Conservation (phyloP, 371 early-diverging fungal species). For the Mortierella sp. region DNA sequence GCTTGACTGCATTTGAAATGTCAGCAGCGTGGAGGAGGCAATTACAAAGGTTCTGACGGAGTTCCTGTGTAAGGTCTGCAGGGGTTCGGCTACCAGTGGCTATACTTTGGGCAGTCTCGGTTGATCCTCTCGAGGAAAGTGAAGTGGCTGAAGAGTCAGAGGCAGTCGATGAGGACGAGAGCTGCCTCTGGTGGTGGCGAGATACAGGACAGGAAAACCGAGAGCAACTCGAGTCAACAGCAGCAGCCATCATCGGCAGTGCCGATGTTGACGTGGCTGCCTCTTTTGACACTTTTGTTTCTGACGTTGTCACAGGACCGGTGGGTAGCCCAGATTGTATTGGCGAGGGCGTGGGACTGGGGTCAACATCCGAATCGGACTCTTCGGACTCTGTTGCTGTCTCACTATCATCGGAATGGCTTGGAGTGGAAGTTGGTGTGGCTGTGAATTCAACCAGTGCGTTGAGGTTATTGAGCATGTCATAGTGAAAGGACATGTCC, state of each 20-base stretch:
- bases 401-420: constrained; percentile 26
- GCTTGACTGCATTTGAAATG: constrained; percentile 87
- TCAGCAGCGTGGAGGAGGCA: constrained; percentile 88
- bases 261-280: not conserved
- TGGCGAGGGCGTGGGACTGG: not conserved
- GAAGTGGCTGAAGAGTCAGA: constrained; percentile 29
- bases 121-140: constrained; percentile 14
- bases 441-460: not conserved
- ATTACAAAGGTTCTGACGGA: constrained; percentile 73
- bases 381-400: too few relatives aligned
- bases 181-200: constrained; percentile 27
- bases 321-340: not conserved
- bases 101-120: constrained; percentile 14
- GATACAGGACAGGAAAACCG: constrained; percentile 9
- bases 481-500: constrained; percentile 73
- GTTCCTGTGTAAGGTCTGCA: constrained; percentile 47
- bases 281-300: too few relatives aligned
- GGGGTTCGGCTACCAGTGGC: constrained; percentile 8
- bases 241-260: not conserved
- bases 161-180: constrained; percentile 22
- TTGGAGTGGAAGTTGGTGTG: not conserved
- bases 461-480: not conserved
- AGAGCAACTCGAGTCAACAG: not conserved
- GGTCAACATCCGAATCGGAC: not conserved
- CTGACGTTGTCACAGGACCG: not conserved